Evolutionary conservation across 2,329 filamentous ascomycete species (phyloP).

Genomic region (Pseudogymnoascus sp.): DNA sequence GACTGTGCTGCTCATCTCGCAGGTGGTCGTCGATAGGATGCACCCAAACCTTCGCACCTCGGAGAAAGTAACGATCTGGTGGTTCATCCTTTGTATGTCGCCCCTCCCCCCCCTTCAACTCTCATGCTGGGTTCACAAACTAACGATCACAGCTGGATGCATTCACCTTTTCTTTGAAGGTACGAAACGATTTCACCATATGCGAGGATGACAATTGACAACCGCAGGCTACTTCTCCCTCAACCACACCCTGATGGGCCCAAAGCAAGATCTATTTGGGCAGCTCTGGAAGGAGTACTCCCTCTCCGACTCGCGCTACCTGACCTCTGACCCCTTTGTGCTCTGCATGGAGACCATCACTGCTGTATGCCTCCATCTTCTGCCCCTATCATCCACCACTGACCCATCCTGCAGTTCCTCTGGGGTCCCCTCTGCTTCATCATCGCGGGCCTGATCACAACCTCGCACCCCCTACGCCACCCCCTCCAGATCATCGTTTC

Average conservation of each 20-base stretch:
- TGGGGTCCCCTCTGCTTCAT: slow-evolving; percentile 52
- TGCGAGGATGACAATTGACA: background rate
- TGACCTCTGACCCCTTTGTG: slow-evolving; percentile 44
- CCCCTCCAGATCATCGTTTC: slow-evolving; percentile 37
- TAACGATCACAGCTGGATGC: slow-evolving; percentile 20
- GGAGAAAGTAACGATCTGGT: slow-evolving; percentile 56
- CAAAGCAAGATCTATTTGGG: slow-evolving; percentile 37
- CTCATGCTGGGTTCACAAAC: background rate
- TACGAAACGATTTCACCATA: slow-evolving; percentile 6
- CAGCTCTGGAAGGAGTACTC: slow-evolving; percentile 53
- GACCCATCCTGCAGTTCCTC: slow-evolving; percentile 33
- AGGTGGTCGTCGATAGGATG: slow-evolving; percentile 41
- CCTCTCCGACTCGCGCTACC: slow-evolving; percentile 47
- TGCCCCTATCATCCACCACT: background rate
- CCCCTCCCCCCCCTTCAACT: slow-evolving; percentile 31
- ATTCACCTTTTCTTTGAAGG: slow-evolving; percentile 31
- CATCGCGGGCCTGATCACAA: slow-evolving; percentile 39
- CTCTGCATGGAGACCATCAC: slow-evolving; percentile 48
- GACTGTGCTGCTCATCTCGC: slow-evolving; percentile 49
- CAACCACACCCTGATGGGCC: slow-evolving; percentile 36
- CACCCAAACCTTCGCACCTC: slow-evolving; percentile 42
- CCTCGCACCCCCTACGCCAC: slow-evolving; percentile 38
- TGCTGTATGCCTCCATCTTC: slow-evolving; percentile 27
- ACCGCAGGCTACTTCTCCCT: slow-evolving; percentile 38
- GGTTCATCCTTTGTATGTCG: slow-evolving; percentile 64